Evolutionary conservation across 1,284 basidiomycete species (phyloP).

Genomic region (Ganoderma resinaceum): DNA sequence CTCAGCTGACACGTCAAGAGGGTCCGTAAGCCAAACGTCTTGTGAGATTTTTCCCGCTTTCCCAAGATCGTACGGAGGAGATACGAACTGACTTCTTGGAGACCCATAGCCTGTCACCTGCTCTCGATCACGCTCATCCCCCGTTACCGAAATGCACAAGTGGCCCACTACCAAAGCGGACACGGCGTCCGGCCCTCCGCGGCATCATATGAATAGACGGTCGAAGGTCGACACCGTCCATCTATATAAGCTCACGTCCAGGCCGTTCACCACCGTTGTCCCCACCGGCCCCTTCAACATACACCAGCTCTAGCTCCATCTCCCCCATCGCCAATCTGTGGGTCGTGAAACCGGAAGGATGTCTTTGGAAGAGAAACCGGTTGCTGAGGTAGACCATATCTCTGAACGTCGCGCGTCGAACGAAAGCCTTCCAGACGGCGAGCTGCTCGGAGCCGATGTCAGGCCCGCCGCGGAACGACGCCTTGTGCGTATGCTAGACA

Average conservation of each 20-base stretch:
- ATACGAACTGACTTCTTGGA: constrained; percentile 18
- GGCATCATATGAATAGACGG: constrained; percentile 22
- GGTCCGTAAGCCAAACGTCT: constrained; percentile 3
- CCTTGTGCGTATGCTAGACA: constrained; percentile 58
- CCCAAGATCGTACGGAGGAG: constrained; percentile 8
- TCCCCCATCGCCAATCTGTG: background rate
- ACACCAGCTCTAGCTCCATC: background rate
- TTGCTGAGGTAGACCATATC: constrained; percentile 26
- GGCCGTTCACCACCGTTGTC: background rate
- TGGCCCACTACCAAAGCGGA: background rate
- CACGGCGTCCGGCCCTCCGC: constrained; percentile 19
- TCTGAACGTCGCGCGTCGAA: constrained; percentile 22
- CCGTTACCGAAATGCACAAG: constrained; percentile 5
- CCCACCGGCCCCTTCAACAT: constrained; percentile 4
- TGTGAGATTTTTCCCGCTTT: constrained; percentile 17
- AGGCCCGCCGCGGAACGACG: constrained; percentile 38
- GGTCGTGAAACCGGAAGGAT: constrained; percentile 4
- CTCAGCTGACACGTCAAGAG: constrained; percentile 19
- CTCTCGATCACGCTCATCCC: background rate
- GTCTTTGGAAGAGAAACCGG: constrained; percentile 28
- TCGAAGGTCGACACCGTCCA: background rate
- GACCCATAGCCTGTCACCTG: constrained; percentile 22
- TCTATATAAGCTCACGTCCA: constrained; percentile 18
- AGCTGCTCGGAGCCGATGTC: constrained; percentile 36
- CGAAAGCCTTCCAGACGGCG: constrained; percentile 17